Percentiles rank a stretch among this genome's conserved stretches.
These are phyloP conservation scores for Asterophora lycoperdoides DNA, from an alignment of 768 basidiomycete genomes.

Conservation along the genomic window DNA sequence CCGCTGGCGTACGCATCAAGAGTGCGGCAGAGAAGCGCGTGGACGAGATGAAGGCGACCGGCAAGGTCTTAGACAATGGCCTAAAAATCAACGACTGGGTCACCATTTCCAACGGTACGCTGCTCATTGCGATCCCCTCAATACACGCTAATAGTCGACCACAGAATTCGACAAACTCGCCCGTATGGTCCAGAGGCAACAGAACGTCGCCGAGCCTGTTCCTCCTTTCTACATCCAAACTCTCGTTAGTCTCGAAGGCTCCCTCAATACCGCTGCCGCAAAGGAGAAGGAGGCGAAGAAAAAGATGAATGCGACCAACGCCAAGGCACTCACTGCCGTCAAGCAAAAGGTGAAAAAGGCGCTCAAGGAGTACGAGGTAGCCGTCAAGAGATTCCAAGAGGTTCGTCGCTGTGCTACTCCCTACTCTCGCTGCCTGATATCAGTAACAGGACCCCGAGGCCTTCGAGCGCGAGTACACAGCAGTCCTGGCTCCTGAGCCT, in stretches of 20 bases:
- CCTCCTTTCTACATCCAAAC: constrained; percentile 84
- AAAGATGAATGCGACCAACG: constrained; percentile 93
- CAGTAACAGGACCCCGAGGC: constrained; percentile 74
- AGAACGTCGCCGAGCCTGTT: constrained; percentile 79
- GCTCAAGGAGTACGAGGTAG: constrained; percentile 80
- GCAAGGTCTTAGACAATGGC: constrained; percentile 90
- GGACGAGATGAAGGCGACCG: constrained; percentile 92
- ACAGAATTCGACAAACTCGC: constrained; percentile 94
- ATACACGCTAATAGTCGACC: not conserved
- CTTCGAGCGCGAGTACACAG: constrained; percentile 73
- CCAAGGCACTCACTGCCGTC: constrained; percentile 93
- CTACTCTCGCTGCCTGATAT: not conserved
- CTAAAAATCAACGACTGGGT: constrained; percentile 98
- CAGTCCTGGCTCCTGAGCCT: constrained; percentile 45
- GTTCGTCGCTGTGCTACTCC: constrained; percentile 36
- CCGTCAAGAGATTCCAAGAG: constrained; percentile 73
- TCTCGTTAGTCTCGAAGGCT: constrained; percentile 67
- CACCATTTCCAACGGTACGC: constrained; percentile 75
- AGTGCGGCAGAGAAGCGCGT: constrained; percentile 90
- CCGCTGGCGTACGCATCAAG: constrained; percentile 68
- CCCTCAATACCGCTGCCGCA: constrained; percentile 65
- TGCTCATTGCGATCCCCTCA: constrained; percentile 15
- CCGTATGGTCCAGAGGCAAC: constrained; percentile 85
- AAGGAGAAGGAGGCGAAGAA: constrained; percentile 94
- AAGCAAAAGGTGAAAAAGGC: constrained; percentile 97